Evolutionary conservation across 805 yeast species (phyloP).

Genomic region (Isabelozyma pseudorhagii): DNA sequence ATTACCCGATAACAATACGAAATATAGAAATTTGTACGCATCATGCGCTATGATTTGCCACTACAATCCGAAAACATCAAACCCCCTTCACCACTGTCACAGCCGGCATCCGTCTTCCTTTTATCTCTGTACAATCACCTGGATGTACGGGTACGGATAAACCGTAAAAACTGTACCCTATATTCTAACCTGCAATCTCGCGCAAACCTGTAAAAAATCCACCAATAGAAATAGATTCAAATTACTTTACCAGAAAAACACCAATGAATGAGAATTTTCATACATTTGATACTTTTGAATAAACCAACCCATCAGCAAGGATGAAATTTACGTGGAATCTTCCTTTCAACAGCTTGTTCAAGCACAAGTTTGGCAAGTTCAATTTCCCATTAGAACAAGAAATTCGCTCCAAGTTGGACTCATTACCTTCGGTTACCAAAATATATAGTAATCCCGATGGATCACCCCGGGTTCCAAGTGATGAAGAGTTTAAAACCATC

Average conservation of each 20-base stretch:
- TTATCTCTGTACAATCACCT: no score
- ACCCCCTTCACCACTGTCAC: no score
- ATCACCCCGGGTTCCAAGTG: slow-evolving; percentile 64
- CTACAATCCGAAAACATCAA: no score
- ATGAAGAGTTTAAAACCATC: slow-evolving; percentile 66
- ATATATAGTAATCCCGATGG: slow-evolving; percentile 77
- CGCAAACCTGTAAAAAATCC: not conserved
- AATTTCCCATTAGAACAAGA: slow-evolving; percentile 55
- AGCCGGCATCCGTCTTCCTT: no score
- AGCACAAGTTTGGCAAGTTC: slow-evolving; percentile 37
- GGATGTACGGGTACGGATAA: no score
- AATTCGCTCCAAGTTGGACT: slow-evolving; percentile 58
- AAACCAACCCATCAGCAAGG: not conserved
- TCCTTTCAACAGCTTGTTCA: slow-evolving; percentile 37
- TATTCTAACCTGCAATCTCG: not conserved
- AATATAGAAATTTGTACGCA: no score
- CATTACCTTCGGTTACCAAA: slow-evolving; percentile 61
- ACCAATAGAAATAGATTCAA: slow-evolving; percentile 1
- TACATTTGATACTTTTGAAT: not conserved
- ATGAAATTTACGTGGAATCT: slow-evolving; percentile 43
- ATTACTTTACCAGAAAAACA: not conserved
- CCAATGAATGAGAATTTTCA: not conserved
- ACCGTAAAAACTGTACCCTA: no score
- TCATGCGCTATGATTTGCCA: no score
- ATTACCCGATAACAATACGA: no score